Evolutionary conservation across 306 rosid species (phyloP), one percentile per base, ranked within the genome.

Genomic region (Quercus cerris): DNA sequence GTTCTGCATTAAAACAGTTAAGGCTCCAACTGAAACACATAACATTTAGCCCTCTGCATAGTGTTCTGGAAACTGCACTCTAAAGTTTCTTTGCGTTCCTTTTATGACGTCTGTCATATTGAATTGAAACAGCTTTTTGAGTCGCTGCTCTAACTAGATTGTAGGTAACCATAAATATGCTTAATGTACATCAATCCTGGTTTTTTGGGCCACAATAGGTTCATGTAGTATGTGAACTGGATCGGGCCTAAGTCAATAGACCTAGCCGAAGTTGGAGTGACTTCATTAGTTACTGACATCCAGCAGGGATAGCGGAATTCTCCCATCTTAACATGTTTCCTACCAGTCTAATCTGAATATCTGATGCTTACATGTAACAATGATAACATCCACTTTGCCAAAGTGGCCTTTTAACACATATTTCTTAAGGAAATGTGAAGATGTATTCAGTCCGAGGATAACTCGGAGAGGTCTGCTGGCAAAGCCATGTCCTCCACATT

Each of bases 341-440:
- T 14, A 19, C 6, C 30, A 6, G 30, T 27, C 11, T 67, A 18
- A 35, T 20, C 28, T 77, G 17, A 49, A 49, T 49, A 49, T 49
- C 54, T 49, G 38, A 63, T 63, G 70, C 38, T 63, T 63, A 28
- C 5, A n/a, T 63, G 20, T 63, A 6, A 28, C 27, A 19, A 30
- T 56, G 20, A 31, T 22, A 46, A 66, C 35, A 12, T 3, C 41
- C n/a, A 58, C 69, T 22, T 77, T 57, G 35, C 61, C 70, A 28
- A 31, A n/a, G 77, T 59, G 68, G 63, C 80, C 71, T 51, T 18
- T 22, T 35, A 28, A 83, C 80, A 78, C 22, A 9, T 20, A 28
- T 28, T 20, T 62, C 59, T 63, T 63, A 4, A 28, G 30, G 54
- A 49, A 19, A 41, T 71, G 22, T 30, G 41, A 20, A 55, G 38